Percentiles rank a stretch among this genome's conserved stretches.
Evolutionary conservation across 2,329 filamentous ascomycete species (phyloP).

Genomic region (Hypoxylon sp.): DNA sequence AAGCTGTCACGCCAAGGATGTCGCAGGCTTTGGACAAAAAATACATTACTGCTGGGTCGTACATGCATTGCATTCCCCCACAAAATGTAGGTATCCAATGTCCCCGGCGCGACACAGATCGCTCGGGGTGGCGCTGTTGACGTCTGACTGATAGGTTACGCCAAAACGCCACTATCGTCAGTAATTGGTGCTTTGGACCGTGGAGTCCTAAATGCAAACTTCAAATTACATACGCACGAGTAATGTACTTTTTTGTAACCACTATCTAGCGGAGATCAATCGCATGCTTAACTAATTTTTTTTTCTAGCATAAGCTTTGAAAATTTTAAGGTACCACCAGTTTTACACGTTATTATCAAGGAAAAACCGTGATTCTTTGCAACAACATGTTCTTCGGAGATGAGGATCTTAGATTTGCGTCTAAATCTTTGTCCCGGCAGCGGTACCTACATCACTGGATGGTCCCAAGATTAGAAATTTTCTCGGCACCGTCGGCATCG

Average conservation of each 20-base stretch:
- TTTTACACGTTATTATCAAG: conserved; percentile 10
- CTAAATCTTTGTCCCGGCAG: conserved; percentile 20
- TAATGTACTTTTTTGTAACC: neutral
- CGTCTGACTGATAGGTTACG: conserved; percentile 25
- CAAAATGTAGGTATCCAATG: conserved; percentile 29
- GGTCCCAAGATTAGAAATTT: neutral
- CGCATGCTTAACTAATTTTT: neutral
- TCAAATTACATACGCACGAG: neutral
- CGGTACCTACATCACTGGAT: conserved; percentile 3
- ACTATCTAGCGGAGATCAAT: conserved; percentile 5
- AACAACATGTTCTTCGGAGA: conserved; percentile 21
- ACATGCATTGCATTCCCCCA: conserved; percentile 21
- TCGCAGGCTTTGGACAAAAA: conserved; percentile 4
- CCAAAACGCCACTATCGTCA: conserved; percentile 35
- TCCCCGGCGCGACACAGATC: conserved; percentile 30
- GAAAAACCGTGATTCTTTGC: conserved; percentile 12
- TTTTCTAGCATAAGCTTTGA: neutral
- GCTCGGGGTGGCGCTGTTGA: conserved; percentile 32
- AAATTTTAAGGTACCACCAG: conserved; percentile 1
- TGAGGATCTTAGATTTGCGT: conserved; percentile 34
- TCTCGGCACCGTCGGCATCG: conserved; percentile 33
- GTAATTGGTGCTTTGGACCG: neutral
- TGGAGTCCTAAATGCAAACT: neutral
- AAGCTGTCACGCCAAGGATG: neutral
- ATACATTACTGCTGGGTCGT: neutral